phyloP scores from a whole-genome alignment of 2,329 filamentous ascomycete species.

The Scopulariopsis brevicaulis region DNA sequence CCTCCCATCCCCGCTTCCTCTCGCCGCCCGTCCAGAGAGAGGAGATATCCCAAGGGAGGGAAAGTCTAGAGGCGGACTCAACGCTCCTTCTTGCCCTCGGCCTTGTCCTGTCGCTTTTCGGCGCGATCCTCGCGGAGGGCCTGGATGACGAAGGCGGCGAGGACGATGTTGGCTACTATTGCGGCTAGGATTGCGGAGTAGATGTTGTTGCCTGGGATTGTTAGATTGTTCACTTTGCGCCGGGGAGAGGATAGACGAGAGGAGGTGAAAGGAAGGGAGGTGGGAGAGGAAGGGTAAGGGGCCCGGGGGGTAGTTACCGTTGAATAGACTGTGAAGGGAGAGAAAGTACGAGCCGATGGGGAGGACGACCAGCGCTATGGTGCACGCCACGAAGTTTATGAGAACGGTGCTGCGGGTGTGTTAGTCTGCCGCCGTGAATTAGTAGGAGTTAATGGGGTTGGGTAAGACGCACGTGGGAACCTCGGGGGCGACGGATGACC shows the following conservation, averaged over 20 bases:
- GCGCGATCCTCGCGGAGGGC: conserved; percentile 77
- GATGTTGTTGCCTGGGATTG: conserved; percentile 64
- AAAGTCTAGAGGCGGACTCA: conserved; percentile 12
- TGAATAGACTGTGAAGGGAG: conserved; percentile 65
- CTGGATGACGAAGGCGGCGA: conserved; percentile 83
- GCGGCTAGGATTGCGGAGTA: conserved; percentile 79
- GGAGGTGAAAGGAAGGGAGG: no score
- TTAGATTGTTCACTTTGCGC: not conserved
- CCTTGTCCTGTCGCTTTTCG: conserved; percentile 29
- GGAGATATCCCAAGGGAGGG: not conserved
- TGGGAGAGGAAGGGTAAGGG: not conserved
- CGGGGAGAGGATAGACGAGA: not conserved
- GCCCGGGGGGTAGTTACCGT: conserved; percentile 39
- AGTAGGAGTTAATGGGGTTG: not conserved
- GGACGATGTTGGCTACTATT: conserved; percentile 79
- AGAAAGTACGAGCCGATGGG: conserved; percentile 87
- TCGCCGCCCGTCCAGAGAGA: no score
- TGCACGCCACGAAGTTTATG: conserved; percentile 80
- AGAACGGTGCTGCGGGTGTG: conserved; percentile 58
- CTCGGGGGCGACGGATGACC: conserved; percentile 43
- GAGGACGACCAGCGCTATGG: conserved; percentile 76
- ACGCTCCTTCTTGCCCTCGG: conserved; percentile 37
- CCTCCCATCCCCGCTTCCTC: no score
- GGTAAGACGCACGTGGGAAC: conserved; percentile 58
- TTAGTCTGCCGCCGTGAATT: not conserved